A percentile compares a stretch with the other conserved stretches of the same genome.
Conservation (phyloP, 192 early-diverging fungal species). For the Rhizoclosmatium globosum region DNA sequence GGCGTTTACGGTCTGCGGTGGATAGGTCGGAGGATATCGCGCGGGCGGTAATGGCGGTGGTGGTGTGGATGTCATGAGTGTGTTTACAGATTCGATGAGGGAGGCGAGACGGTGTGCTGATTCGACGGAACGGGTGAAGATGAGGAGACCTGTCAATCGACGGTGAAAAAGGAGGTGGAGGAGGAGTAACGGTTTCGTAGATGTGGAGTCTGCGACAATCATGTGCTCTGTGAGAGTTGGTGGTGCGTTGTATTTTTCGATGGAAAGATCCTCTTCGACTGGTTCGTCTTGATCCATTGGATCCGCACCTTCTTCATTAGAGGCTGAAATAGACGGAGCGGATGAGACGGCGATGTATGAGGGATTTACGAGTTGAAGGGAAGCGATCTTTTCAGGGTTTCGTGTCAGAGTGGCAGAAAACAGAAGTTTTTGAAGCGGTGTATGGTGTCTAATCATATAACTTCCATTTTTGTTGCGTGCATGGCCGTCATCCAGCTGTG, state of each 20-base stretch:
- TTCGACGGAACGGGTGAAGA: slow-evolving; percentile 92
- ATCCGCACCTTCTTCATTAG: slow-evolving; percentile 32
- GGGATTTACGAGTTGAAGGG: slow-evolving; percentile 81
- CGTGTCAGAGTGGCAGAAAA: slow-evolving; percentile 96
- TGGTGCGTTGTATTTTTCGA: slow-evolving; percentile 56
- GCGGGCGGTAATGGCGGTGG: slow-evolving; percentile 10
- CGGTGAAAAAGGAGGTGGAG: slow-evolving; percentile 79
- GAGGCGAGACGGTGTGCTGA: slow-evolving; percentile 79
- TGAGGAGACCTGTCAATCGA: slow-evolving; percentile 67
- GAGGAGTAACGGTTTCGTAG: slow-evolving; percentile 85
- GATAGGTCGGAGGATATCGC: slow-evolving; percentile 50
- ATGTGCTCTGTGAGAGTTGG: slow-evolving; percentile 75
- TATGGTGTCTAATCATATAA: slow-evolving; percentile 35
- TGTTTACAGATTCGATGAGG: slow-evolving; percentile 40
- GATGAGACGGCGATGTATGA: slow-evolving; percentile 78
- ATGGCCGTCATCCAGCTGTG: slow-evolving; percentile 10
- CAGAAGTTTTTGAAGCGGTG: slow-evolving; percentile 86
- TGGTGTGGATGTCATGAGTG: slow-evolving; percentile 19
- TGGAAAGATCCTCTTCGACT: slow-evolving; percentile 32
- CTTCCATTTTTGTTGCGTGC: neutral
- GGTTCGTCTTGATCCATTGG: slow-evolving; percentile 42
- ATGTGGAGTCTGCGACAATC: slow-evolving; percentile 65
- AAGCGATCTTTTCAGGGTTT: slow-evolving; percentile 92
- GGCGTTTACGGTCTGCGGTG: slow-evolving; percentile 27
- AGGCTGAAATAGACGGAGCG: slow-evolving; percentile 13